phyloP scores from a whole-genome alignment of 345 rosid genomes.

The Hibiscus tridactylites region DNA sequence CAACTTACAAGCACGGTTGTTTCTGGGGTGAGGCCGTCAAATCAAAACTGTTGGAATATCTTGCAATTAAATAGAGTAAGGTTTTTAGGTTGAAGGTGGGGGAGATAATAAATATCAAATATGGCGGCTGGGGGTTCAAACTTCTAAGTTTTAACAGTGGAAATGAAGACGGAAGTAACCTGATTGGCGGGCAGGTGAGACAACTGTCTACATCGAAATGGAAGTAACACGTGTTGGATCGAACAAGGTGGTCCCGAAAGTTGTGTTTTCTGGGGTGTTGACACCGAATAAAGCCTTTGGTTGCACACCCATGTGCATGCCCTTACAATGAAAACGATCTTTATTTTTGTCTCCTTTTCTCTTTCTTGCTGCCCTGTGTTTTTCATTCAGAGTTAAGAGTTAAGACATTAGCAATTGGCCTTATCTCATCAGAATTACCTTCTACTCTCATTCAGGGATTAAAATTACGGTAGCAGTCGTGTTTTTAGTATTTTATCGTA shows the following conservation, averaged over 20 bases:
- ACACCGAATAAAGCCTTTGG: conserved; percentile 24
- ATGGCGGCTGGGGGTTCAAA: conserved; percentile 21
- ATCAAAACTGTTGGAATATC: not conserved
- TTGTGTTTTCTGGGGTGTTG: conserved; percentile 5
- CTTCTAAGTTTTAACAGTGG: not conserved
- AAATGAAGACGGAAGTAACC: not conserved
- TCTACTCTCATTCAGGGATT: not conserved
- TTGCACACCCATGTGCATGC: conserved; percentile 40
- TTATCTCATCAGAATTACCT: not conserved
- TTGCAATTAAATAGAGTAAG: not conserved
- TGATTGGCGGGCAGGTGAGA: conserved; percentile 16
- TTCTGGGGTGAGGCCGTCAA: not conserved
- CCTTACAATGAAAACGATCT: conserved; percentile 16
- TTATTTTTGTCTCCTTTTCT: conserved; percentile 1
- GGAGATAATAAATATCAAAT: conserved; percentile 1
- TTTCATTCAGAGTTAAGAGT: not conserved
- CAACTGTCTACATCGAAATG: not conserved
- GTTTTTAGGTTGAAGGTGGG: not conserved
- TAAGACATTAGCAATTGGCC: not conserved
- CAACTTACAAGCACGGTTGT: not conserved
- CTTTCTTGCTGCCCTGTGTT: not conserved
- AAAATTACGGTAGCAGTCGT: too few species aligned
- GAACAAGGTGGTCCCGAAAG: conserved; percentile 28
- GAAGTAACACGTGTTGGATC: conserved; percentile 27
- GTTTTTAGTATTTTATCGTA: too few species aligned